These are phyloP conservation scores for Eucalyptus polybractea DNA, from an alignment of 345 rosid species.

Conservation along the genomic window DNA sequence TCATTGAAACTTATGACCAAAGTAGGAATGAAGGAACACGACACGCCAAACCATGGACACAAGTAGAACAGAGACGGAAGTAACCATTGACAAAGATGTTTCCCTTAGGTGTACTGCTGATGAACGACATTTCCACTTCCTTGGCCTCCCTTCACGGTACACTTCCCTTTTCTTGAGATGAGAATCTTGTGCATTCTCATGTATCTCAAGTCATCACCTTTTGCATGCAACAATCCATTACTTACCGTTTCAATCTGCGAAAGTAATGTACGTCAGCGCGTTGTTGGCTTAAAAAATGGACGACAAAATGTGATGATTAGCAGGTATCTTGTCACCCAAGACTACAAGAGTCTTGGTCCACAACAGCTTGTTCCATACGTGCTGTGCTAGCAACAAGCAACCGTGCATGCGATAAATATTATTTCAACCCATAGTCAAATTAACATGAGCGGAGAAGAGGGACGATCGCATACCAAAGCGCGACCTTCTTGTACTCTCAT, in stretches of 20 bases:
- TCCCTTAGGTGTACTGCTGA: neutral
- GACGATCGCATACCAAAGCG: neutral
- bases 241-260: neutral
- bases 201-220: neutral
- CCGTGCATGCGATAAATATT: neutral
- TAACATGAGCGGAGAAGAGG: neutral
- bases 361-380: neutral
- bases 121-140: neutral
- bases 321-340: neutral
- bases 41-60: neutral
- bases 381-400: neutral
- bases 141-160: neutral
- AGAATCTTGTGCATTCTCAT: neutral
- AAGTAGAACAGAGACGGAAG: neutral
- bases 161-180: neutral
- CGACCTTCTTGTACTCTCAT: neutral
- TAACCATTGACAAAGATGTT: neutral
- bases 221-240: neutral
- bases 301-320: neutral
- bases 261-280: neutral
- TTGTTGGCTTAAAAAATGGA: neutral
- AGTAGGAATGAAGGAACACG: neutral
- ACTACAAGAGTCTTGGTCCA: neutral
- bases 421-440: neutral
- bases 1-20: neutral